These are phyloP conservation scores for Alnus glutinosa DNA, from an alignment of 306 rosid genomes.

Conservation along the genomic window DNA sequence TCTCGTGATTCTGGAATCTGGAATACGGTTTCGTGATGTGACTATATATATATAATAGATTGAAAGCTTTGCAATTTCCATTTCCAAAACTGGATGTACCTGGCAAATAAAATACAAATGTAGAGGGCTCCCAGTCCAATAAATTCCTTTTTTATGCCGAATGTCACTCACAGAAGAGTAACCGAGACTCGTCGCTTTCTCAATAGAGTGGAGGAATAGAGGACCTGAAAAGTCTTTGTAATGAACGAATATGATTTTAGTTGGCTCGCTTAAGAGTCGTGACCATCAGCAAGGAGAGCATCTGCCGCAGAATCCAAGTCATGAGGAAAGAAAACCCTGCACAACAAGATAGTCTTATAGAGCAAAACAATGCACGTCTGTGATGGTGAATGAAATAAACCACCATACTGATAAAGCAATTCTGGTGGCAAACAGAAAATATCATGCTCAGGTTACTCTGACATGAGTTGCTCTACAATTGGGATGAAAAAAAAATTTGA, in stretches of 20 bases:
- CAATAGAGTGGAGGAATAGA: slow-evolving; percentile 16
- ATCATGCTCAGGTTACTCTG: background rate
- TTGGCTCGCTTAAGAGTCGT: slow-evolving; percentile 29
- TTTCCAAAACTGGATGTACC: slow-evolving; percentile 1
- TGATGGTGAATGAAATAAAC: background rate
- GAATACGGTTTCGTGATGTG: background rate
- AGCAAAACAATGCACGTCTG: slow-evolving; percentile 12
- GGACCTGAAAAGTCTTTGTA: slow-evolving; percentile 19
- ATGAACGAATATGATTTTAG: background rate
- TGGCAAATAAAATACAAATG: slow-evolving; percentile 1
- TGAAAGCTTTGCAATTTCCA: background rate
- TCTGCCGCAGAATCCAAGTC: slow-evolving; percentile 91
- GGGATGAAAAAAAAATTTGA: background rate
- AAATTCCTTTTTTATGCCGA: slow-evolving; percentile 7
- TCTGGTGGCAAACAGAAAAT: background rate
- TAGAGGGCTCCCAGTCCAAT: background rate
- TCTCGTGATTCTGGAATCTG: background rate
- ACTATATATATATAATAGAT: background rate
- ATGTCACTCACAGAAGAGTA: slow-evolving; percentile 1
- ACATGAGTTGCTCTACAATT: background rate
- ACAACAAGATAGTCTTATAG: slow-evolving; percentile 16
- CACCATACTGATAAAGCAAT: background rate
- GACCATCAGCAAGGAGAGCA: slow-evolving; percentile 56
- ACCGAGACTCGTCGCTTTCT: slow-evolving; percentile 5
- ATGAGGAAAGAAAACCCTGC: slow-evolving; percentile 90